phyloP scores from a whole-genome alignment of 2,329 filamentous ascomycete species.

The Cladosporium sphaerospermum region DNA sequence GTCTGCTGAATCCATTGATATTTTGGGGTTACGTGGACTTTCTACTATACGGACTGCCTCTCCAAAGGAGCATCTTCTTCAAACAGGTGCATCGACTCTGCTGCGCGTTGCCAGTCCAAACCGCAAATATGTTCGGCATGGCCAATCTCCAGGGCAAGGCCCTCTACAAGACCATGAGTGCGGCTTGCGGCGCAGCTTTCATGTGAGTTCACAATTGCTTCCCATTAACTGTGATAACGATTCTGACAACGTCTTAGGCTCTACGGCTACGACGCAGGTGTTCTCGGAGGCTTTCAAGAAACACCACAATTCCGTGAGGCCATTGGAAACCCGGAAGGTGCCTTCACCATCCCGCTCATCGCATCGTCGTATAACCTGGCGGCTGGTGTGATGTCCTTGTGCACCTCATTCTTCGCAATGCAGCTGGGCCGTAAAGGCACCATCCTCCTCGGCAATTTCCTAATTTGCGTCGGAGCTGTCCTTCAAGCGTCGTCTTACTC shows the following conservation, averaged over 20 bases:
- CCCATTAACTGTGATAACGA: background rate
- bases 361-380: slow-evolving; percentile 22
- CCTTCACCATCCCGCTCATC: slow-evolving; percentile 31
- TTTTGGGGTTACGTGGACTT: too few relatives aligned
- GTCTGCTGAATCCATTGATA: too few relatives aligned
- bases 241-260: background rate
- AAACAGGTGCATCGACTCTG: background rate
- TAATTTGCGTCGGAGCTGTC: slow-evolving; percentile 26
- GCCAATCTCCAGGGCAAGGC: slow-evolving; percentile 20
- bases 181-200: slow-evolving; percentile 23
- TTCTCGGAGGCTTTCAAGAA: slow-evolving; percentile 13
- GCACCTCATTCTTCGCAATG: slow-evolving; percentile 21
- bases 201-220: slow-evolving; percentile 7
- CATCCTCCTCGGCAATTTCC: slow-evolving; percentile 26
- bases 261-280: slow-evolving; percentile 14
- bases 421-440: slow-evolving; percentile 24
- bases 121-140: slow-evolving; percentile 11
- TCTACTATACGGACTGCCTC: too few relatives aligned
- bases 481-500: slow-evolving; percentile 27
- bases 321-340: slow-evolving; percentile 32
- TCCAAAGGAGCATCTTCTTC: background rate
- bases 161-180: slow-evolving; percentile 26
- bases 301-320: slow-evolving; percentile 29
- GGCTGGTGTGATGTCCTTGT: slow-evolving; percentile 18
- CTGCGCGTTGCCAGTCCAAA: background rate